A percentile compares a stretch with the other conserved stretches of the same genome.
These are phyloP conservation scores for Diutina neorugosa DNA, from an alignment of 1,139 yeast species.

Conservation along the genomic window DNA sequence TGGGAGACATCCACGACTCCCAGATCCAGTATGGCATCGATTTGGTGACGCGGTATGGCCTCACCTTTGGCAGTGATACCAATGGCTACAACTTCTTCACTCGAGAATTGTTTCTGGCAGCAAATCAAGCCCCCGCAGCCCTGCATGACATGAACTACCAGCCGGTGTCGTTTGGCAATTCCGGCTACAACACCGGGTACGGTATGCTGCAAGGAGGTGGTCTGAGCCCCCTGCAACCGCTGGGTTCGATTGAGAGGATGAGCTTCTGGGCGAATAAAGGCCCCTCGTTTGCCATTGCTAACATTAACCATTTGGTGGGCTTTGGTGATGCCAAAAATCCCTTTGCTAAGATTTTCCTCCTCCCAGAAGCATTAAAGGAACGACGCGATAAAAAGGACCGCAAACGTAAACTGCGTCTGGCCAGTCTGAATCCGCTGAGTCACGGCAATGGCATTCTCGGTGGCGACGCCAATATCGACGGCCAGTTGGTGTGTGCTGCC, in stretches of 20 bases:
- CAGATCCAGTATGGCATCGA: slow-evolving; percentile 45
- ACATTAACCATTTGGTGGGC: slow-evolving; percentile 61
- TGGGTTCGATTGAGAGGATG: slow-evolving; percentile 37
- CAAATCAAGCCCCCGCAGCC: not conserved
- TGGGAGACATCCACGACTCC: slow-evolving; percentile 24
- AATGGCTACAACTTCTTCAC: slow-evolving; percentile 57
- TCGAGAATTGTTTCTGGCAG: slow-evolving; percentile 27
- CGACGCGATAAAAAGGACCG: slow-evolving; percentile 61
- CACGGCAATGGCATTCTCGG: not conserved
- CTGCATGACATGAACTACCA: not conserved
- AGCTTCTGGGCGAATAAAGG: slow-evolving; percentile 71
- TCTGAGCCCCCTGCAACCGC: not conserved
- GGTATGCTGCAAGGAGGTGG: not conserved
- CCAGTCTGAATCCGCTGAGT: not conserved
- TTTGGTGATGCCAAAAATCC: slow-evolving; percentile 68
- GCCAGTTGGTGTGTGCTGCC: slow-evolving; percentile 20
- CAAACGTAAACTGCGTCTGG: slow-evolving; percentile 28
- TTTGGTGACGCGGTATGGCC: slow-evolving; percentile 56
- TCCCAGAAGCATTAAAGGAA: slow-evolving; percentile 61
- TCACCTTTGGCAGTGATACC: slow-evolving; percentile 57
- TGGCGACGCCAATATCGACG: slow-evolving; percentile 5
- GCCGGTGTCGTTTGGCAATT: not conserved
- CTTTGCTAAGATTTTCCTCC: slow-evolving; percentile 56
- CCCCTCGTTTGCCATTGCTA: slow-evolving; percentile 62
- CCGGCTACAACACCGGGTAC: not conserved